Percentiles rank a stretch among this genome's conserved stretches.
phyloP scores from a whole-genome alignment of 371 early-diverging fungal species.

The Fennellomyces sp. region DNA sequence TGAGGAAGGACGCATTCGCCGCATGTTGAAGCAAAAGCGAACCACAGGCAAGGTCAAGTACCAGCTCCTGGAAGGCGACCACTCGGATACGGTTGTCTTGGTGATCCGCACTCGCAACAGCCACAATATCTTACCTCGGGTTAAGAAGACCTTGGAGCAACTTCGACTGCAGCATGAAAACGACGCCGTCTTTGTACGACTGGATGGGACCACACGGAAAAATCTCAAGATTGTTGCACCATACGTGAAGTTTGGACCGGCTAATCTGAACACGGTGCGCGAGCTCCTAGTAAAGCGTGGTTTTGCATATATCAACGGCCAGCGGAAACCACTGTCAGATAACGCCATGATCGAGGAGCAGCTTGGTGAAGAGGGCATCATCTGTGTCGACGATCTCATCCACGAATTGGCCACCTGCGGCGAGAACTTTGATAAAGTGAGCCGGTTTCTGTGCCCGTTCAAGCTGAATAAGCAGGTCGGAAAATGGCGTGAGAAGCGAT shows the following conservation, averaged over 20 bases:
- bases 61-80: conserved; percentile 82
- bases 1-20: conserved; percentile 82
- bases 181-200: conserved; percentile 95
- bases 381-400: conserved; percentile 98
- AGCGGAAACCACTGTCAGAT: conserved; percentile 94
- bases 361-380: conserved; percentile 94
- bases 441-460: conserved; percentile 98
- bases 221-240: conserved; percentile 96
- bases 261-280: conserved; percentile 97
- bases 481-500: conserved; percentile 96
- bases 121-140: conserved; percentile 96
- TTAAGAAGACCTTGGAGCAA: conserved; percentile 94
- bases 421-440: conserved; percentile 77
- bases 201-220: conserved; percentile 93
- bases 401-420: conserved; percentile 89
- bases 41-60: conserved; percentile 74
- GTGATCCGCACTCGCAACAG: conserved; percentile 93
- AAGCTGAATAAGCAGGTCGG: conserved; percentile 96
- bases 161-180: conserved; percentile 98
- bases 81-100: conserved; percentile 93
- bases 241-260: conserved; percentile 94
- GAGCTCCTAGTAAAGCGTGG: conserved; percentile 99
- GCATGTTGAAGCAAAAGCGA: conserved; percentile 31
- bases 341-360: conserved; percentile 94
- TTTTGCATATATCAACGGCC: conserved; percentile 91